Evolutionary conservation across 768 basidiomycete species (phyloP), one percentile per base, ranked within the genome.

Genomic region (Tulasnella sp.): DNA sequence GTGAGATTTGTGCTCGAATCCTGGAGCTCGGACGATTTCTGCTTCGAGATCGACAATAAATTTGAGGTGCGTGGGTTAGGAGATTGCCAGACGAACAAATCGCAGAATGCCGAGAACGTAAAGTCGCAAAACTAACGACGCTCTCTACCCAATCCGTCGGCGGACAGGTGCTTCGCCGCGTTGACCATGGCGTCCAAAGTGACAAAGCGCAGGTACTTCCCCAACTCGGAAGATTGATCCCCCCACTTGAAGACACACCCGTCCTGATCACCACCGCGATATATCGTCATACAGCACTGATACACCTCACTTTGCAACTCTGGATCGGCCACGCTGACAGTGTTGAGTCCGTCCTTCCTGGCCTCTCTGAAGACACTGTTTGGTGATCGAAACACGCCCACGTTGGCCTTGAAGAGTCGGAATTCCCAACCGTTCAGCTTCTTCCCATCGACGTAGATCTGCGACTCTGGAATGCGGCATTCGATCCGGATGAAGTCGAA

Each of bases 381-480:
- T 4, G 19, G 13, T 5, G 53, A 51, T 34, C 53, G 53, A 8
- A 56, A 29, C 4, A 88, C 83, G 15, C 84, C 86, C 15, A 90
- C 77, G 56, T 80, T 79, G 13, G 85, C 80, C 59, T 78, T 78
- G 78, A 86, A 92, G 43, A 91, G 74, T 7, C 89, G 80, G 71
- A 92, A 90, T 69, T 92, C 89, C 89, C 89, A 92, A 0, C 89
- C 89, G 19, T 77, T 75, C 0, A 91, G 74, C 1, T 80, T 78
- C 45, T 80, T 78, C 3, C 81, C 80, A 68, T 91, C 89, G 1
- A 84, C 85, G 1, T 72, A 76, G 5, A 83, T 85, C 2, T 71
- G 76, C 63, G 80, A 73, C 38, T 77, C 77, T 64, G 83, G 75
- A 49, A 90, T 78, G 70, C 89, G 81, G 75, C 89, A 88, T 64